Evolutionary conservation across 1,284 basidiomycete species (phyloP).

Genomic region (Tremellales sp.): DNA sequence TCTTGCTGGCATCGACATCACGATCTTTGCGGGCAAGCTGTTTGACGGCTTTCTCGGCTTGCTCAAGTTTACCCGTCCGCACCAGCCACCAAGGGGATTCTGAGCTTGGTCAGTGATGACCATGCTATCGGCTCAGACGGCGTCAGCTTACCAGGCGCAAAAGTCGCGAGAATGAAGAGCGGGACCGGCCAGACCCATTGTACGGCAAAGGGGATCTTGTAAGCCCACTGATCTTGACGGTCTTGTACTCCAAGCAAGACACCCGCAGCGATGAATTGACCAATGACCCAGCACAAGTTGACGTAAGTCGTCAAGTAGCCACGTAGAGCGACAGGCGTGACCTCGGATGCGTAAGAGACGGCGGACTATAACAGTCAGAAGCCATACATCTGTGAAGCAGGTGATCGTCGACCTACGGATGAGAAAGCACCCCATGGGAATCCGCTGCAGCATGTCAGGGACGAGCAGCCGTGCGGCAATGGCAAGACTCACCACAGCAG

Average conservation of each 20-base stretch:
- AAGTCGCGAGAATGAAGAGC: conserved; percentile 14
- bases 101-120: not conserved
- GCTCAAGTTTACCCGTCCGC: conserved; percentile 17
- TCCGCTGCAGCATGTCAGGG: too few species aligned
- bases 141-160: conserved; percentile 11
- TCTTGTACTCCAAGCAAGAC: conserved; percentile 13
- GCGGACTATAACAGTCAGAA: conserved; percentile 2
- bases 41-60: conserved; percentile 12
- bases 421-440: not conserved
- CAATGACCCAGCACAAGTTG: conserved; percentile 11
- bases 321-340: conserved; percentile 43
- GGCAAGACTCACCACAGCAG: too few species aligned
- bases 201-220: conserved; percentile 22
- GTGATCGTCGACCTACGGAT: too few species aligned
- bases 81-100: conserved; percentile 27
- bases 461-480: too few species aligned
- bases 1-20: conserved; percentile 11
- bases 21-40: conserved; percentile 11
- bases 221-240: not conserved
- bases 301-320: conserved; percentile 41
- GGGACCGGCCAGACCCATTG: conserved; percentile 49
- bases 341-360: conserved; percentile 41
- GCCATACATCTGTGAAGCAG: not conserved
- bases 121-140: not conserved
- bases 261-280: conserved; percentile 42